Evolutionary conservation across 768 basidiomycete species (phyloP).

Genomic region (Cyathus striatus): DNA sequence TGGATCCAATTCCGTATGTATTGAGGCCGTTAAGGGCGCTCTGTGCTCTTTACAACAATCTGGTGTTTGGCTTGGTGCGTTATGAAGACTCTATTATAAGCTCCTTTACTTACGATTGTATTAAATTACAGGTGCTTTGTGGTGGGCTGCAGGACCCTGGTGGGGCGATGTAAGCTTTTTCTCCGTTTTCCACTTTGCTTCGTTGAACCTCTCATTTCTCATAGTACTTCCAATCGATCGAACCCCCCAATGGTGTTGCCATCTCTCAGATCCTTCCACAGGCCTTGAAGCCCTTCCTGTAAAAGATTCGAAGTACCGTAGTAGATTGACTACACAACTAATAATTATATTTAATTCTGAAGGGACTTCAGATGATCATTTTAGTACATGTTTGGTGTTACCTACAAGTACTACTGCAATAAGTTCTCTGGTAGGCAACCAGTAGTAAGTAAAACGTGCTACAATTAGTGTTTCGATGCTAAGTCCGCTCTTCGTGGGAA

Average conservation of each 20-base stretch:
- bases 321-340: too few relatives aligned
- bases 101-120: background rate
- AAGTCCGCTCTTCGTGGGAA: too few relatives aligned
- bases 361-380: too few relatives aligned
- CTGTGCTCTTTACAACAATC: slow-evolving; percentile 55
- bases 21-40: slow-evolving; percentile 47
- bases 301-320: too few relatives aligned
- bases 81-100: background rate
- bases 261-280: slow-evolving; percentile 46
- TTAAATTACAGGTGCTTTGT: slow-evolving; percentile 18
- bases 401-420: too few relatives aligned
- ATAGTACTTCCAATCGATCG: slow-evolving; percentile 56
- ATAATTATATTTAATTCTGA: too few relatives aligned
- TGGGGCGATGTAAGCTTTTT: slow-evolving; percentile 41
- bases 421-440: too few relatives aligned
- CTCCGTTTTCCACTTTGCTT: background rate
- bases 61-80: slow-evolving; percentile 51
- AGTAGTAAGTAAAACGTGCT: too few relatives aligned
- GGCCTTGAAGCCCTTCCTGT: slow-evolving; percentile 19
- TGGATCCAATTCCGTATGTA: slow-evolving; percentile 39
- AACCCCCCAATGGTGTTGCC: slow-evolving; percentile 52
- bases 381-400: too few relatives aligned
- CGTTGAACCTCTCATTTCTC: slow-evolving; percentile 2
- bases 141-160: slow-evolving; percentile 66
- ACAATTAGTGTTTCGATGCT: too few relatives aligned